phyloP scores from a whole-genome alignment of 1,284 basidiomycete species.

The Cryptococcus maquisensis region DNA sequence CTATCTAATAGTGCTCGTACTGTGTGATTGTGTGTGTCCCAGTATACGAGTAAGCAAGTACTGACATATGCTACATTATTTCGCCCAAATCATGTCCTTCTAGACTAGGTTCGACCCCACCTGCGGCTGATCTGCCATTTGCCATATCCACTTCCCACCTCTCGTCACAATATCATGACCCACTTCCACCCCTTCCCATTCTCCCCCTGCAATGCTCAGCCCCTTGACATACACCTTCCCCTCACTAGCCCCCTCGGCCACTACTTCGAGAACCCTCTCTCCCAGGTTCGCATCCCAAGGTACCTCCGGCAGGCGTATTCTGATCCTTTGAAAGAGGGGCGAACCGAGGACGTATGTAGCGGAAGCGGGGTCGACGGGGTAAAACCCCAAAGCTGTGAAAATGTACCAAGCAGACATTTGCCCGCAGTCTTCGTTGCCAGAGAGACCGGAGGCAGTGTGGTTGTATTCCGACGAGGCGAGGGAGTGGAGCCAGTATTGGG shows the following conservation, averaged over 20 bases:
- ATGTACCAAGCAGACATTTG: conserved; percentile 87
- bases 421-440: conserved; percentile 74
- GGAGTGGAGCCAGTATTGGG: conserved; percentile 65
- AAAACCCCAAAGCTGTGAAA: conserved; percentile 75
- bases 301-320: conserved; percentile 55
- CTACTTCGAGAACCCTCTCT: conserved; percentile 51
- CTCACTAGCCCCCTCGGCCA: conserved; percentile 55
- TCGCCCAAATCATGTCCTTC: too few relatives aligned
- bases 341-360: conserved; percentile 69
- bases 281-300: conserved; percentile 16
- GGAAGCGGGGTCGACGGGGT: conserved; percentile 76
- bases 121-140: conserved; percentile 59
- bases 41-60: too few relatives aligned
- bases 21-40: too few relatives aligned
- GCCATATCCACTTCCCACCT: conserved; percentile 59
- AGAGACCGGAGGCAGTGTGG: conserved; percentile 53
- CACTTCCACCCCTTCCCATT: conserved; percentile 53
- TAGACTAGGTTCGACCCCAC: too few relatives aligned
- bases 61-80: too few relatives aligned
- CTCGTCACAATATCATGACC: conserved; percentile 55
- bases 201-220: conserved; percentile 56
- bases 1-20: too few relatives aligned
- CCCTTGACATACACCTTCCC: conserved; percentile 59
- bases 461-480: conserved; percentile 65
- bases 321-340: conserved; percentile 66